Base-by-base conservation (phyloP, 2,329 filamentous ascomycete species). In the Trichophyton benhamiae region DNA sequence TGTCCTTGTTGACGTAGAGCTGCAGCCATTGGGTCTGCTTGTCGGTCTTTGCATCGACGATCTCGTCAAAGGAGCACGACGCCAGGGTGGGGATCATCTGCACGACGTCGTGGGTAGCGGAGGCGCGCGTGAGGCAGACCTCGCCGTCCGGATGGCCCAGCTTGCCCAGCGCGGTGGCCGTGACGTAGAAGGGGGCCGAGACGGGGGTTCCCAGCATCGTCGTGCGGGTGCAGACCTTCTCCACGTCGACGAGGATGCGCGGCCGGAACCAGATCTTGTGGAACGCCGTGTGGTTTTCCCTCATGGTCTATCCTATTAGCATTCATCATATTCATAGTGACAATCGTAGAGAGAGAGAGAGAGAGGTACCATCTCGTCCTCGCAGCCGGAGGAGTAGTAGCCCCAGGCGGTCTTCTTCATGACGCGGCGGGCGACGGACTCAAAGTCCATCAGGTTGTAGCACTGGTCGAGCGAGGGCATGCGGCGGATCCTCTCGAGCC, bases 11-110 rank as follows among this genome's bases (percentile, higher is more conserved):
- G 68, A 99, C 89, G 76, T 96, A 95, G 0, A 99, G 83, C 77
- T 99, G 94, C 67, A 99, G 80, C 94, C 94, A 99, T 76, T 97
- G 94, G 3, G 91, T 85, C 74, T 96, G 91, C 65, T 87, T 86
- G 52, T 83, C 88, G 65, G 83, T 79, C 33, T 81, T 83, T 17
- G 91, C 94, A 73, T 97, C 94, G 66, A 95, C 80, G 63, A 99
- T 96, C 76, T 99, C 92, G 77, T 99, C 94, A 69, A 99, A 96
- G 0, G 91, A 94, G 78, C 94, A 97, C 1, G 91, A 96, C 1
- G 94, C 94, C 5, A 99, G 81, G 2, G 94, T 99, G 1, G 94
- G 94, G 64, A 99, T 97, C 94, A 99, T 99, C 76, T 99, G 94
- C 64, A 97, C 83, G 59, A 97, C 87, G 71, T 91, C 84, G 80